A percentile compares a stretch with the other conserved stretches of the same genome.
Evolutionary conservation across 1,284 basidiomycete genomes (phyloP).

Genomic region (Pseudozyma thailandica): DNA sequence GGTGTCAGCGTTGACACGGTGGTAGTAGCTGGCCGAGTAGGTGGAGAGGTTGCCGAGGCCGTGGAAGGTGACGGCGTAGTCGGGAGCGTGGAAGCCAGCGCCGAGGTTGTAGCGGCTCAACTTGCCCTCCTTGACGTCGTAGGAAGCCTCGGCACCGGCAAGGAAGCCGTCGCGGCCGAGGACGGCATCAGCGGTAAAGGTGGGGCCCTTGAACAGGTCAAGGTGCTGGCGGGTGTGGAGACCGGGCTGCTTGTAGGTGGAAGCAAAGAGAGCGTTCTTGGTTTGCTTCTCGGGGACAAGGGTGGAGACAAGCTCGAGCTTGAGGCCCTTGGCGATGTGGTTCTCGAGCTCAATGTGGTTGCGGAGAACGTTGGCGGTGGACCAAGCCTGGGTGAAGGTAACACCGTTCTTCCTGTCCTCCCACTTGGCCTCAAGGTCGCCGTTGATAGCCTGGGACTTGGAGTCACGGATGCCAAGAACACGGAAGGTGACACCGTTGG

Average conservation of each 20-base stretch:
- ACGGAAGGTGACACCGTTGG: constrained; percentile 71
- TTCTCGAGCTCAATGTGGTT: constrained; percentile 96
- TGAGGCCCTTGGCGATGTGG: constrained; percentile 94
- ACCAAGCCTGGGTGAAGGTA: constrained; percentile 77
- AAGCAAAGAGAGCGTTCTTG: constrained; percentile 78
- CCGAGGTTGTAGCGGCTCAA: constrained; percentile 92
- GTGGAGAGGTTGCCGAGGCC: constrained; percentile 93
- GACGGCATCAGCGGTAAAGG: constrained; percentile 88
- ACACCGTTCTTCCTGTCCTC: constrained; percentile 67
- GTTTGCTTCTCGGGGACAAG: constrained; percentile 81
- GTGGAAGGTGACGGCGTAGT: constrained; percentile 95
- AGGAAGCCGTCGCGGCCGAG: constrained; percentile 97
- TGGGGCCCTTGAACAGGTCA: constrained; percentile 97
- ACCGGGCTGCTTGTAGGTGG: constrained; percentile 95
- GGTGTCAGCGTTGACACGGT: constrained; percentile 91
- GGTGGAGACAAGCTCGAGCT: constrained; percentile 88
- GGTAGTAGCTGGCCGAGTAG: constrained; percentile 98
- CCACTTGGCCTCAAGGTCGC: constrained; percentile 68
- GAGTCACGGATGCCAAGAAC: constrained; percentile 67
- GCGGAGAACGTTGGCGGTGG: constrained; percentile 82
- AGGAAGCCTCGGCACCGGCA: constrained; percentile 92
- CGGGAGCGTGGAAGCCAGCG: constrained; percentile 91
- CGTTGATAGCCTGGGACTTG: constrained; percentile 66
- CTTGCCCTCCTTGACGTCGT: constrained; percentile 94
- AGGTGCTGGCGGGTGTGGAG: constrained; percentile 91